Base-by-base conservation (phyloP, 768 basidiomycete genomes). In the Mycena vitilis region DNA sequence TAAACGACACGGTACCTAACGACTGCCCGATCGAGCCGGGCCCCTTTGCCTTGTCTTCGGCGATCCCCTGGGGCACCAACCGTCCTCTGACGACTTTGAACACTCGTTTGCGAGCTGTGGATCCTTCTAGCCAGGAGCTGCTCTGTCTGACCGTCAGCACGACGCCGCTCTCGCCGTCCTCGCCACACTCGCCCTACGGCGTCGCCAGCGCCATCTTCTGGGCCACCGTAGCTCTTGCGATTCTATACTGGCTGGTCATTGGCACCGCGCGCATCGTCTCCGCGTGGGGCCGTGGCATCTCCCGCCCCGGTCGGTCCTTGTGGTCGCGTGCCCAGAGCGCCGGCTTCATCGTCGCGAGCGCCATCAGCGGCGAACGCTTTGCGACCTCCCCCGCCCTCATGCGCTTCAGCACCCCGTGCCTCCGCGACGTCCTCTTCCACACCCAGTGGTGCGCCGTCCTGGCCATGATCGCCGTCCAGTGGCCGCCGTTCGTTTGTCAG, bases 401-500 rank as follows among this genome's bases (percentile, higher is more conserved):
- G 81, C 84, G 96, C 59, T 99, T 96, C 75, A 91, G 95, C 95
- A 76, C 98, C 0, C 97, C 98, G 2, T 95, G 95, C 8, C 81
- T 96, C 81, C 85, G 96, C 60, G 98, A 99, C 78, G 86, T 99
- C 58, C 87, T 98, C 57, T 93, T 95, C 78, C 95, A 96, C 74
- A 93, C 96, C 0, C 96, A 98, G 72, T 98, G 94, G 92, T 94
- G 92, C 77, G 87, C 94, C 47, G 87, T 91, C 38, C 83, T 99
- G 16, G 90, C 89, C 38, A 96, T 98, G 93, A 90, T 99, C 61
- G 95, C 97, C 40, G 95, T 99, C 23, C 87, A 94, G 76, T 99
- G 97, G 97, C 97, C 98, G 0, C 83, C 85, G 18, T 98, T 96
- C 78, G 86, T 92, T 68, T 99, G 96, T 96, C 73, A 72, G 92